Percentiles rank a stretch among this genome's conserved stretches.
phyloP scores from a whole-genome alignment of 176 grass and related monocot genomes.

The Cocos nucifera region DNA sequence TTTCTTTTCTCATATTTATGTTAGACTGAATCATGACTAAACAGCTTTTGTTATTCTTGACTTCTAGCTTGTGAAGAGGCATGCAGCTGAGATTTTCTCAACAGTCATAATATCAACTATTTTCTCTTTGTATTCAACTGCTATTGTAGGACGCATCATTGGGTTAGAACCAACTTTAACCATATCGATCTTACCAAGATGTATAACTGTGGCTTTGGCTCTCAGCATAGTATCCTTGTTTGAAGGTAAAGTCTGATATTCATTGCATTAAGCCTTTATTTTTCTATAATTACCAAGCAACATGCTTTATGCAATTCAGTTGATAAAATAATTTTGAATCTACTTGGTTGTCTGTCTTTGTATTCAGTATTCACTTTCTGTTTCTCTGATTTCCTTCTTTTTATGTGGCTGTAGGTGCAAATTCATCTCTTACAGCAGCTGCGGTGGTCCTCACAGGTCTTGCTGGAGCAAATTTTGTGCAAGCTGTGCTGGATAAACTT shows the following conservation, averaged over 20 bases:
- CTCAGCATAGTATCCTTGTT: slow-evolving; percentile 95
- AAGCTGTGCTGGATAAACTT: slow-evolving; percentile 76
- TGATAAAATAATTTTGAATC: no score
- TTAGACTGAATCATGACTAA: neutral
- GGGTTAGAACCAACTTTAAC: slow-evolving; percentile 69
- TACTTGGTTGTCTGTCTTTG: no score
- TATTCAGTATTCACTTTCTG: no score
- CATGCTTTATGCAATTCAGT: no score
- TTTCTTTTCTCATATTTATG: no score
- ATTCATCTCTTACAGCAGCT: slow-evolving; percentile 76
- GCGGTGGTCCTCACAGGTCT: slow-evolving; percentile 87
- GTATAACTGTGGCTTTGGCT: slow-evolving; percentile 80
- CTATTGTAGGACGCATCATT: slow-evolving; percentile 54
- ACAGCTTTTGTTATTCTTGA: slow-evolving; percentile 4
- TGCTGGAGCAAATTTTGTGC: slow-evolving; percentile 83
- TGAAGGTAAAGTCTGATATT: slow-evolving; percentile 45
- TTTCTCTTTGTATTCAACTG: slow-evolving; percentile 86
- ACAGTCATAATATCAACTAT: slow-evolving; percentile 54
- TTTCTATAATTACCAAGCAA: no score
- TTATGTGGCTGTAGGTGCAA: slow-evolving; percentile 41
- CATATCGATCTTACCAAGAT: slow-evolving; percentile 85
- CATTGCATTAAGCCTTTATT: neutral
- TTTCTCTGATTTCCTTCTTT: neutral
- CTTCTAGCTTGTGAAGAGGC: slow-evolving; percentile 78
- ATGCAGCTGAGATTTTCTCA: slow-evolving; percentile 87